Base-by-base conservation (phyloP, 1,284 basidiomycete genomes). In the Rhodotorula sp. region DNA sequence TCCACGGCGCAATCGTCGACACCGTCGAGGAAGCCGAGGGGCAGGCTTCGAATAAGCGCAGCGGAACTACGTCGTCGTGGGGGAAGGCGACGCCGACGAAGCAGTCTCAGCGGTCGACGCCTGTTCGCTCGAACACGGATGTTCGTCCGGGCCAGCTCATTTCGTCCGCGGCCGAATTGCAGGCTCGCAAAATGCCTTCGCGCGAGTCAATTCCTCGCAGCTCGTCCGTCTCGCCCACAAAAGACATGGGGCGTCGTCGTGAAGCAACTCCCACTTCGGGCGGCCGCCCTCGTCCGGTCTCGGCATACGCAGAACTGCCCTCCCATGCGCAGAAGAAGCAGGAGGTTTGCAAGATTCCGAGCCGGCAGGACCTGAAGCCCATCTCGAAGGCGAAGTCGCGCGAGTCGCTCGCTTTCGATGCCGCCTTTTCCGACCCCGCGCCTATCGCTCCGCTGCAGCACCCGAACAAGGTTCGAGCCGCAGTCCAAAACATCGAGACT, bases 401-500 rank as follows among this genome's bases (percentile, higher is more conserved):
- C n/a, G 22, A 58, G 22, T 51, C 48, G 16, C 56, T 65, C 46
- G 65, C 47, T 8, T 65, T 71, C 66, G 51, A 71, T 34, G 59
- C 62, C 8, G 10, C 18, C 26, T 69, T 69, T n/a, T 24, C 51
- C 46, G 68, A 69, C 20, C 57, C 56, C 1, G 62, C 71, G 15
- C 34, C 52, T 4, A 28, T 72, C 24, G 34, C 51, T 18, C 67
- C 71, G 13, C 30, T 69, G n/a, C 67, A 65, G 61, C 70, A 71
- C 44, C 70, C 70, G 28, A 54, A 31, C 24, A 57, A 50, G 37
- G 71, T 72, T 20, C 46, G 60, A 1, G 67, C 68, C 37, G 71
- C 71, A 1, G 62, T 72, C 52, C 57, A 67, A 30, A 67, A 26
- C 15, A 51, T 72, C 62, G 64, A 72, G 57, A 53, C 59, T 34